These are phyloP conservation scores for Lecanicillium sp. DNA, from an alignment of 2,329 filamentous ascomycete genomes.

Conservation along the genomic window DNA sequence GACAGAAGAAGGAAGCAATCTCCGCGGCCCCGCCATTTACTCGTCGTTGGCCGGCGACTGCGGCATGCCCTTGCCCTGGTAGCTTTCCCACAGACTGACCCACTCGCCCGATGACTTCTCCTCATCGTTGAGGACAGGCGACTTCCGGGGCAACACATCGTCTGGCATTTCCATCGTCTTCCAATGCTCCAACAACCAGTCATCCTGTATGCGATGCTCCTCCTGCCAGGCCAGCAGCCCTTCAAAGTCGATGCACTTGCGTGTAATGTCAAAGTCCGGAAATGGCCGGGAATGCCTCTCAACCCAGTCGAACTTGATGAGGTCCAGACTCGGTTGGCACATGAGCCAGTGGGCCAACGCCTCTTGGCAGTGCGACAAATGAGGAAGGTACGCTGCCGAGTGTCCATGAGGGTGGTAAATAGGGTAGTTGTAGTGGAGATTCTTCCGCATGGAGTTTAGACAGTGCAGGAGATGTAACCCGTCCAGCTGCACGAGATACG, in stretches of 20 bases:
- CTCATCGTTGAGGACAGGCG: no score
- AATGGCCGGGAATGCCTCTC: neutral
- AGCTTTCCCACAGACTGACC: no score
- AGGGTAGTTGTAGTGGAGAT: neutral
- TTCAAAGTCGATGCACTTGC: slow-evolving; percentile 3
- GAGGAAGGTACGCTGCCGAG: neutral
- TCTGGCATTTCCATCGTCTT: no score
- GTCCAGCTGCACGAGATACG: slow-evolving; percentile 3
- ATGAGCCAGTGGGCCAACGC: slow-evolving; percentile 3
- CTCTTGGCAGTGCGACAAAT: slow-evolving; percentile 3
- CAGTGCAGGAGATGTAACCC: slow-evolving; percentile 4
- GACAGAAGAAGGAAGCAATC: no score
- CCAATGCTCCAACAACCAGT: no score
- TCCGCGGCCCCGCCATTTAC: no score
- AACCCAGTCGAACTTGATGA: slow-evolving; percentile 3
- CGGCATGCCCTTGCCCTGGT: no score
- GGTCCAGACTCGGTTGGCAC: slow-evolving; percentile 5
- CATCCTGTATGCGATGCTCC: neutral
- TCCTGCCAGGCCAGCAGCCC: slow-evolving; percentile 1
- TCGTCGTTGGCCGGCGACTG: no score
- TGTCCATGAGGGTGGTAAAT: neutral
- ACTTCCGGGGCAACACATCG: no score
- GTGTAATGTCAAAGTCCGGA: slow-evolving; percentile 4
- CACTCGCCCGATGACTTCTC: no score
- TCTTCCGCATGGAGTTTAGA: slow-evolving; percentile 6